Percentiles rank a stretch among this genome's conserved stretches.
phyloP scores from a whole-genome alignment of 164 flowering plant genomes.

The Vitis amurensis region DNA sequence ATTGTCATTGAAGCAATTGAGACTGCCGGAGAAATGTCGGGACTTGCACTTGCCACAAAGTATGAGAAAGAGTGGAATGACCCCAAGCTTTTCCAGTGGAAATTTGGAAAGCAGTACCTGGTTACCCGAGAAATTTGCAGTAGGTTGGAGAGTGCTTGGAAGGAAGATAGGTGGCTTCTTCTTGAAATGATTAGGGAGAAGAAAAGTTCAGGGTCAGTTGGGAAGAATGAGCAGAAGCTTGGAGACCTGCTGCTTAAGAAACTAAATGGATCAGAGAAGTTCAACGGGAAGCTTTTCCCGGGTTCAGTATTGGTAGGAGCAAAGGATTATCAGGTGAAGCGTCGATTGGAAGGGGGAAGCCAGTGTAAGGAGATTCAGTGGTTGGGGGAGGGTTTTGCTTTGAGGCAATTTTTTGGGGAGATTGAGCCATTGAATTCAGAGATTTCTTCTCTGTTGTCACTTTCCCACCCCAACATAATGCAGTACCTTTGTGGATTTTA shows the following conservation, averaged over 20 bases:
- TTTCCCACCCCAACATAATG: conserved; percentile 68
- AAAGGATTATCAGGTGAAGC: conserved; percentile 65
- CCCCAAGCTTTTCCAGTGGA: conserved; percentile 63
- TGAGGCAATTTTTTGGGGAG: conserved; percentile 64
- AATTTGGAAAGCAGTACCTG: conserved; percentile 74
- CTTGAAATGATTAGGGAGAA: conserved; percentile 51
- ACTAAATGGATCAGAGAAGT: conserved; percentile 31
- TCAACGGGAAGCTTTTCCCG: conserved; percentile 53
- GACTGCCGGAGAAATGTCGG: conserved; percentile 61
- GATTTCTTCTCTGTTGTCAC: conserved; percentile 45
- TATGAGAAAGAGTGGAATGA: conserved; percentile 72
- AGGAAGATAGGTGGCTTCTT: conserved; percentile 65
- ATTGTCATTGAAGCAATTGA: conserved; percentile 80
- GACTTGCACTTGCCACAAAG: conserved; percentile 40
- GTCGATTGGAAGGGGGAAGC: conserved; percentile 62
- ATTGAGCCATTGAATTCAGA: conserved; percentile 42
- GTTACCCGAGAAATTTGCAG: conserved; percentile 50
- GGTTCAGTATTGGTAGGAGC: conserved; percentile 50
- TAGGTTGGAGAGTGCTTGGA: conserved; percentile 55
- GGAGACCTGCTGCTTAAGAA: conserved; percentile 48
- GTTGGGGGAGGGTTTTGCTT: conserved; percentile 74
- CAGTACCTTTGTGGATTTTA: conserved; percentile 57
- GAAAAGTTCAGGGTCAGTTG: conserved; percentile 21
- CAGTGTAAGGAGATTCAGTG: conserved; percentile 79
- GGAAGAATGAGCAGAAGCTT: conserved; percentile 47